phyloP scores from a whole-genome alignment of 1,284 basidiomycete genomes.

The Sanghuangporus sanghuang region DNA sequence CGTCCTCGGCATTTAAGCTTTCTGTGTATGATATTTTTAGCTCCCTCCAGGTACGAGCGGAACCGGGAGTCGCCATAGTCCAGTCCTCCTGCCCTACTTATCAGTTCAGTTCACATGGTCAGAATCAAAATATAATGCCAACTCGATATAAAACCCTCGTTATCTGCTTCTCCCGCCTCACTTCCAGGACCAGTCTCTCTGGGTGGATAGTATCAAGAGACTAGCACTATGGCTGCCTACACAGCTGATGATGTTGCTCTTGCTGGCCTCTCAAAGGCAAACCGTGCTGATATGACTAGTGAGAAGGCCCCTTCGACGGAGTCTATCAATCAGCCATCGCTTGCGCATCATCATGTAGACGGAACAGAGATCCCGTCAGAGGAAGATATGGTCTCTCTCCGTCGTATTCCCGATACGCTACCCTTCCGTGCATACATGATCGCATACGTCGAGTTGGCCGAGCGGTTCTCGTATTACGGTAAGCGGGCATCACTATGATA shows the following conservation, averaged over 20 bases:
- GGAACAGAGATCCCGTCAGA: slow-evolving; percentile 60
- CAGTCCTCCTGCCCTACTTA: no score
- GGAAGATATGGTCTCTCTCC: slow-evolving; percentile 56
- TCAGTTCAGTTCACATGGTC: no score
- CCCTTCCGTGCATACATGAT: slow-evolving; percentile 69
- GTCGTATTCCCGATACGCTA: slow-evolving; percentile 56
- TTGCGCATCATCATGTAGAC: background rate
- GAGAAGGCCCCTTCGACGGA: background rate
- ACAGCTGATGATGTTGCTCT: slow-evolving; percentile 28
- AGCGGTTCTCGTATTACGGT: slow-evolving; percentile 76
- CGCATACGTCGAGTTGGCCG: slow-evolving; percentile 65
- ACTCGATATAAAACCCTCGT: no score
- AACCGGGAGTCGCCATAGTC: no score
- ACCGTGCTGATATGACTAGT: background rate
- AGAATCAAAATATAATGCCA: no score
- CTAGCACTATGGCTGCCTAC: background rate
- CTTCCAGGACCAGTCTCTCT: no score
- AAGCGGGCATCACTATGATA: background rate
- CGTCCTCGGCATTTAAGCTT: no score
- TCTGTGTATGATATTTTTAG: no score
- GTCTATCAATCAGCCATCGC: background rate
- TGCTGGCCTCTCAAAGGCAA: slow-evolving; percentile 27
- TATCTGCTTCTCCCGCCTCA: no score
- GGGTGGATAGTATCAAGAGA: background rate
- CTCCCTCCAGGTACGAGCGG: no score